Conservation (phyloP, 2,329 filamentous ascomycete species). For the Orbilia javanica region DNA sequence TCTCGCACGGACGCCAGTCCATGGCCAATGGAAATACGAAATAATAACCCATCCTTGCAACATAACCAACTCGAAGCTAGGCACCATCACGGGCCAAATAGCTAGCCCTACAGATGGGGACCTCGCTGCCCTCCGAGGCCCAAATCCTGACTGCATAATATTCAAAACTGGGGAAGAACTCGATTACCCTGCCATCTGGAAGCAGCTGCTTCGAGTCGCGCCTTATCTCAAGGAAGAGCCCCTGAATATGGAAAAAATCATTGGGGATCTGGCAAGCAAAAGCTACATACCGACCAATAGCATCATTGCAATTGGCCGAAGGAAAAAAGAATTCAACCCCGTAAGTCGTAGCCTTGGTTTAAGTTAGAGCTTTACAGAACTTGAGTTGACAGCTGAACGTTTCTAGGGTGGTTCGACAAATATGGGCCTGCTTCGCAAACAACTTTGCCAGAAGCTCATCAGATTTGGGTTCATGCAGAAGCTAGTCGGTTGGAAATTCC, state of each 20-base stretch:
- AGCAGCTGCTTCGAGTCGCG: slow-evolving; percentile 1
- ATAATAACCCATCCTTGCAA: not conserved
- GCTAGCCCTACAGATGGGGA: not conserved
- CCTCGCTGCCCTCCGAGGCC: slow-evolving; percentile 2
- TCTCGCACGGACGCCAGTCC: not conserved
- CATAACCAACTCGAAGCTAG: not conserved
- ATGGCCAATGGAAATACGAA: slow-evolving; percentile 32
- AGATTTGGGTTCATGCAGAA: not conserved
- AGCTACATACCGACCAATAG: not conserved
- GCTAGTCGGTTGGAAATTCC: slow-evolving; percentile 69
- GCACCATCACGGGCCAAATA: not conserved
- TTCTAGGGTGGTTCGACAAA: slow-evolving; percentile 42
- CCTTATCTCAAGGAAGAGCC: slow-evolving; percentile 13
- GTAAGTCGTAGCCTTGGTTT: slow-evolving; percentile 16
- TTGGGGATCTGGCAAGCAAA: not conserved
- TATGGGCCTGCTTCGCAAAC: slow-evolving; percentile 29
- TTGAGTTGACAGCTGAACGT: not conserved
- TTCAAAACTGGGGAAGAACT: not conserved
- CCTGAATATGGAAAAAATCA: not conserved
- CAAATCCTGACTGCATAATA: slow-evolving; percentile 3
- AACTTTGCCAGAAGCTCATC: slow-evolving; percentile 15
- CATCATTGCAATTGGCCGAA: slow-evolving; percentile 13
- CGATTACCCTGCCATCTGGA: not conserved
- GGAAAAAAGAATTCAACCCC: slow-evolving; percentile 42
- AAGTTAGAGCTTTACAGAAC: not conserved